These are phyloP conservation scores for Plectranthus barbatus DNA, from an alignment of 257 asterid species.

Conservation along the genomic window DNA sequence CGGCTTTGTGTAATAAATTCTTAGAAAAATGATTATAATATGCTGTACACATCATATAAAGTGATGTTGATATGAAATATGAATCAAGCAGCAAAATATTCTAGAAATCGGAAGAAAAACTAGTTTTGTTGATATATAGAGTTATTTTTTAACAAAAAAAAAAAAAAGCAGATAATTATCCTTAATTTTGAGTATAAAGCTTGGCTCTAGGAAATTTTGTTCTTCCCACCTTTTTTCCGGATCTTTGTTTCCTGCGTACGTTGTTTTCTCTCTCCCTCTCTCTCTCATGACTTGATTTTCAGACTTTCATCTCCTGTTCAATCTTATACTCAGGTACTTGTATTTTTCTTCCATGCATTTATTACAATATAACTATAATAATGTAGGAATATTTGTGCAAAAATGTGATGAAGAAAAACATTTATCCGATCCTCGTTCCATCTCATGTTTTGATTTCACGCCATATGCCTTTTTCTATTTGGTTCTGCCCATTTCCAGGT, in stretches of 20 bases:
- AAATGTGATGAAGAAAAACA: neutral
- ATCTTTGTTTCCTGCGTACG: conserved; percentile 39
- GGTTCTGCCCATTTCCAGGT: conserved; percentile 15
- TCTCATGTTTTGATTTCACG: neutral
- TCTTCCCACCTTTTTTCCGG: conserved; percentile 41
- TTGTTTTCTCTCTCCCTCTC: conserved; percentile 13
- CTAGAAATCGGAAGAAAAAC: too few species aligned
- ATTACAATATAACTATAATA: neutral
- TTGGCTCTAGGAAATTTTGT: neutral
- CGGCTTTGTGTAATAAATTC: too few species aligned
- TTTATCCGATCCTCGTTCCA: neutral
- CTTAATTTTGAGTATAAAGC: neutral
- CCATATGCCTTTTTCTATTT: neutral
- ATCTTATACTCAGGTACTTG: conserved; percentile 19
- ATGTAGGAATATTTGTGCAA: neutral
- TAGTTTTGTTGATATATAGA: too few species aligned
- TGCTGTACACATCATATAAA: too few species aligned
- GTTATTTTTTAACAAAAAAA: too few species aligned
- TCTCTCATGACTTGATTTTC: conserved; percentile 14
- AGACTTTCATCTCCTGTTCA: neutral
- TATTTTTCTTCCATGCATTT: neutral
- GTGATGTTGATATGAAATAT: too few species aligned
- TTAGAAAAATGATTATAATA: too few species aligned
- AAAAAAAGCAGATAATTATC: too few species aligned
- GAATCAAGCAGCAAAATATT: too few species aligned